Evolutionary conservation across 768 basidiomycete species (phyloP).

Genomic region (Mycena epipterygia): DNA sequence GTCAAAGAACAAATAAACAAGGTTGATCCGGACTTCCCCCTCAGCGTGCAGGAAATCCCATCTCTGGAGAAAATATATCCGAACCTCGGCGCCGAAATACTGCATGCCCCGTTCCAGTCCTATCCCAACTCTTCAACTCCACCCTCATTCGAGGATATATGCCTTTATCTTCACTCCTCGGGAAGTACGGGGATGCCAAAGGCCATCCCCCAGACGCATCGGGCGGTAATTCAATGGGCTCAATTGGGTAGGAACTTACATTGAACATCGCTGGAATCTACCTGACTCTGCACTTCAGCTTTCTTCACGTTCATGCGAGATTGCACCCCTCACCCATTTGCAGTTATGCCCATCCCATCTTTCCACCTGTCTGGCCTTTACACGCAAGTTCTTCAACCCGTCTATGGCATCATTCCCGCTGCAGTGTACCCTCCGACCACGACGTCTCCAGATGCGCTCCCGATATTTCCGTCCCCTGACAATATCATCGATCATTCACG

Average conservation of each 20-base stretch:
- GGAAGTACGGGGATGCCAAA: slow-evolving; percentile 64
- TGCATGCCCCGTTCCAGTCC: neutral
- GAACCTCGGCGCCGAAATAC: slow-evolving; percentile 41
- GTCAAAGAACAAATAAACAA: neutral
- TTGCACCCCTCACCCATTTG: neutral
- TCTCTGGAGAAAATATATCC: slow-evolving; percentile 37
- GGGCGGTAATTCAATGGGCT: slow-evolving; percentile 47
- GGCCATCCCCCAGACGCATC: slow-evolving; percentile 51
- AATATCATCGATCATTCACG: slow-evolving; percentile 53
- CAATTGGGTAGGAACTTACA: slow-evolving; percentile 45
- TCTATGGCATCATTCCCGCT: slow-evolving; percentile 39
- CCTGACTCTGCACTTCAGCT: slow-evolving; percentile 27
- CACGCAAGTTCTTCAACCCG: slow-evolving; percentile 47
- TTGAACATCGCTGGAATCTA: neutral
- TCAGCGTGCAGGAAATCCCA: slow-evolving; percentile 17
- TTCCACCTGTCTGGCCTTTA: neutral
- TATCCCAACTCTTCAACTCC: neutral
- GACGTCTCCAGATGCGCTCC: slow-evolving; percentile 37
- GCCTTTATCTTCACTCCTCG: slow-evolving; percentile 51
- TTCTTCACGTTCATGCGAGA: neutral
- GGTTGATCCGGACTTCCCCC: neutral
- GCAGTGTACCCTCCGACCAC: slow-evolving; percentile 50
- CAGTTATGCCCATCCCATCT: neutral
- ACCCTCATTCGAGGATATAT: slow-evolving; percentile 25
- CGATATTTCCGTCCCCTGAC: slow-evolving; percentile 54